Evolutionary conservation across 1,284 basidiomycete species (phyloP).

Genomic region (Melampsora larici-populina): DNA sequence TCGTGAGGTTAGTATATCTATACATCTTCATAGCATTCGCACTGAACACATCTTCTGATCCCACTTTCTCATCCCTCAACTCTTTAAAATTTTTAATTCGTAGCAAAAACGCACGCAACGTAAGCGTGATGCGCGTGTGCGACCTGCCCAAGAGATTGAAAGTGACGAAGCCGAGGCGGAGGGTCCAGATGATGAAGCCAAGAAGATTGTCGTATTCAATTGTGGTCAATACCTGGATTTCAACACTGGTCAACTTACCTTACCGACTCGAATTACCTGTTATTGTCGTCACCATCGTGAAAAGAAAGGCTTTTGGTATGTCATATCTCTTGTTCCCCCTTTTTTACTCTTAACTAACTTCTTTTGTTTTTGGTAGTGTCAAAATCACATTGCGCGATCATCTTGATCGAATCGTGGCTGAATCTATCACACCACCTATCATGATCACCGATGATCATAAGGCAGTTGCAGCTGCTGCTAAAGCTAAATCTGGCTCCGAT

Average conservation of each 20-base stretch:
- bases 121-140: conserved; percentile 40
- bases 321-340: conserved; percentile 14
- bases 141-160: conserved; percentile 44
- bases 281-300: conserved; percentile 99
- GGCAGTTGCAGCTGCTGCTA: conserved; percentile 59
- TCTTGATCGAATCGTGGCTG: conserved; percentile 74
- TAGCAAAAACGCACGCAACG: conserved; percentile 42
- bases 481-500: conserved; percentile 42
- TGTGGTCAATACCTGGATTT: conserved; percentile 89
- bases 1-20: conserved; percentile 23
- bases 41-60: too few relatives aligned
- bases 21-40: background rate
- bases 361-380: conserved; percentile 60
- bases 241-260: conserved; percentile 75
- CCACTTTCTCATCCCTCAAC: background rate
- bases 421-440: conserved; percentile 80
- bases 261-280: conserved; percentile 94
- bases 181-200: conserved; percentile 52
- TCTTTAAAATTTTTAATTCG: background rate
- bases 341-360: background rate
- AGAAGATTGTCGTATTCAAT: conserved; percentile 89
- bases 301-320: conserved; percentile 78
- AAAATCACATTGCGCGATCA: conserved; percentile 83
- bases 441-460: conserved; percentile 99
- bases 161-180: conserved; percentile 38